Evolutionary conservation across 1,139 yeast genomes (phyloP), one percentile per base, ranked within the genome.

Genomic region (Taphrina flavorubra): DNA sequence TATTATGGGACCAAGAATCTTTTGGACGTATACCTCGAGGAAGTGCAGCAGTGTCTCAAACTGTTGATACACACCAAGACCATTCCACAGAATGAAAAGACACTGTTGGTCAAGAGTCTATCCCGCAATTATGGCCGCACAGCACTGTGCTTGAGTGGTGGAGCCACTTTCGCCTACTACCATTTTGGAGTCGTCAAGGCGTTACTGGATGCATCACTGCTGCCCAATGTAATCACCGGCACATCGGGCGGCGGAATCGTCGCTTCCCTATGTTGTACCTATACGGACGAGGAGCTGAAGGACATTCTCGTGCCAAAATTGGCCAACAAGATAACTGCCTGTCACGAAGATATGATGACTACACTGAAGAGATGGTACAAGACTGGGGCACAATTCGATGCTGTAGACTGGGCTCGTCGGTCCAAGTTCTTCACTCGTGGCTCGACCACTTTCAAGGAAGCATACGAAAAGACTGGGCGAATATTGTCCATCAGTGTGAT

Each of bases 181-280:
- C 96, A 89, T 78, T 87, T 88, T 77, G 96, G 96, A 0, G 85
- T 89, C 1, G 83, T 89, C 31, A 87, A 86, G 73, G 94, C 92
- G 0, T 77, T 89, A 51, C 78, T 89, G 6, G 92, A 89, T 71
- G 84, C 84, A 69, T 87, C 86, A 74, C 78, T 85, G 65, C 78
- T 89, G 68, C 96, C 96, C 1, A 81, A 82, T 13, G 87, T 89
- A 53, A 81, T 89, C 16, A 85, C 90, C 42, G 96, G 96, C 0
- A 89, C 95, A 0, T 86, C 91, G 1, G 95, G 95, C 1, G 96
- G 96, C 11, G 94, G 92, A 0, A 77, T 88, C n/a, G 85, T 89
- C 36, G 94, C 95, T 0, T 89, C 92, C 0, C 77, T 89, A 59
- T 85, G 89, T 0, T 85, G 92, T 69, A 86, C 91, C 0, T 79